These are phyloP conservation scores for Suillus americanus DNA, from an alignment of 768 basidiomycete species.

Conservation along the genomic window DNA sequence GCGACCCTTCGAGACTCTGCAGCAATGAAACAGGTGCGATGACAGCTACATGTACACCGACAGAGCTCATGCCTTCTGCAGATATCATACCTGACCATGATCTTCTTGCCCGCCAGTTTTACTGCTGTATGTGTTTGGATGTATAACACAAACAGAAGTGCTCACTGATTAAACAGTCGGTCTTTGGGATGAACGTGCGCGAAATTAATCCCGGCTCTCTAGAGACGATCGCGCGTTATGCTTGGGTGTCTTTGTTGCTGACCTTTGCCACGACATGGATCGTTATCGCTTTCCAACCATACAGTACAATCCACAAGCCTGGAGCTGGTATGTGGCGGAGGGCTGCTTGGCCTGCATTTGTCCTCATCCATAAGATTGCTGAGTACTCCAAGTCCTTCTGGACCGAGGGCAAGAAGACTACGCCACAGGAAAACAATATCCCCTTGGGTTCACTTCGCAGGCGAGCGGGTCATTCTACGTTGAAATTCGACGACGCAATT, in stretches of 20 bases:
- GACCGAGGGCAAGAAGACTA: neutral
- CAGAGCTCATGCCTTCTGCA: slow-evolving; percentile 19
- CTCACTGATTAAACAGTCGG: slow-evolving; percentile 28
- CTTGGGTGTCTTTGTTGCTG: slow-evolving; percentile 40
- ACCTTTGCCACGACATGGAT: slow-evolving; percentile 53
- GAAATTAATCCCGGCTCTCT: slow-evolving; percentile 27
- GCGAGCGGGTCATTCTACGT: no score
- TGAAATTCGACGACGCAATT: neutral
- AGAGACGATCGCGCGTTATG: slow-evolving; percentile 37
- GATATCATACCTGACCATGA: slow-evolving; percentile 59
- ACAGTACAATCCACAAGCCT: slow-evolving; percentile 22
- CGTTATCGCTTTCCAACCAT: slow-evolving; percentile 44
- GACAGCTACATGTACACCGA: neutral
- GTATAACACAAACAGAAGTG: neutral
- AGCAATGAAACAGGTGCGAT: slow-evolving; percentile 34
- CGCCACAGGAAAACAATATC: neutral
- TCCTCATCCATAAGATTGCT: neutral
- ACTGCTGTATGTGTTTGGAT: slow-evolving; percentile 21
- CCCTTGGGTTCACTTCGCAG: neutral
- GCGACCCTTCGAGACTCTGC: slow-evolving; percentile 43
- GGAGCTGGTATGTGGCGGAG: slow-evolving; percentile 13
- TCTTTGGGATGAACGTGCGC: slow-evolving; percentile 26
- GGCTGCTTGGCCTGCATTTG: slow-evolving; percentile 21
- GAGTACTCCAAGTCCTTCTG: neutral
- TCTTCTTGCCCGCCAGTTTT: slow-evolving; percentile 59